Evolutionary conservation across 768 basidiomycete species (phyloP), one percentile per base, ranked within the genome.

Genomic region (Zangia roseola): DNA sequence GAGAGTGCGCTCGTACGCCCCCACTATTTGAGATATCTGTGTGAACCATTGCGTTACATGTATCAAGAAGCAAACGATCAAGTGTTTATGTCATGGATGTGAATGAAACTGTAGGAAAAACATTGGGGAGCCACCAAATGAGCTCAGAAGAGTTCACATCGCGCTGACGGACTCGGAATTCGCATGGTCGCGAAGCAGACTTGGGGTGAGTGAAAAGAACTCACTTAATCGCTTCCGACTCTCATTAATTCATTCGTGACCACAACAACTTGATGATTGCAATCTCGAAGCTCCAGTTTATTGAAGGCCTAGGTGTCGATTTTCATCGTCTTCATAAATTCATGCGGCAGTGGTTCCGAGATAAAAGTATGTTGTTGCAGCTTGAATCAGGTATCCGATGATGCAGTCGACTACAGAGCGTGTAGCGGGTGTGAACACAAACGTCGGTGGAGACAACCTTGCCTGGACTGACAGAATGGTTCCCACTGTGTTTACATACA

Each of bases 71-170:
- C n/a, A 24, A n/a, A 36, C 46, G 24, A 49, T 40, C 23, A 19
- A 30, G 41, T 24, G n/a, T 31, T 53, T 48, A 55, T 46, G 59
- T 57, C 50, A 58, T 21, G 39, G 37, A 35, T 47, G 42, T 28
- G 44, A 49, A 14, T 46, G 44, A 37, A n/a, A 31, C 45, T 43
- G 43, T 49, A 45, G 40, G 41, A 14, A 49, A 54, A 57, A 46
- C 19, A 26, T 17, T 25, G 28, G 28, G 26, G 19, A 41, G 24
- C 23, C 37, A 25, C 19, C 36, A 26, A 26, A n/a, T 17, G 26
- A 23, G 23, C 21, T 43, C 37, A 13, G 38, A 25, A 47, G 41
- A 37, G 50, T 34, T 50, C 19, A 33, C 40, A 28, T 36, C 54
- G 35, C 43, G 25, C 43, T 20, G 34, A 34, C 20, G n/a, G 19